These are phyloP conservation scores for Erythrophleum fordii DNA, from an alignment of 306 rosid genomes.

Conservation along the genomic window DNA sequence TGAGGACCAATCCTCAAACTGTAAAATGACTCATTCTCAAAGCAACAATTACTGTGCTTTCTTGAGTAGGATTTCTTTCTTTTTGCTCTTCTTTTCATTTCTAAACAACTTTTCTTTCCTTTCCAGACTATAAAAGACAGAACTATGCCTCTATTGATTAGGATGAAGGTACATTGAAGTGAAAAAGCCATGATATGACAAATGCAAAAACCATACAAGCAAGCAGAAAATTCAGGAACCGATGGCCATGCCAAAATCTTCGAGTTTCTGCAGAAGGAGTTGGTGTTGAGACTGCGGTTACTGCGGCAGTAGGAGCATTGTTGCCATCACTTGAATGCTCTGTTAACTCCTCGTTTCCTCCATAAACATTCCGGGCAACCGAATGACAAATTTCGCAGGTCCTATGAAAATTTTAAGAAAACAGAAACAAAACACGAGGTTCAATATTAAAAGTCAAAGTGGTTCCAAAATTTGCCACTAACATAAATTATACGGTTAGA, in stretches of 20 bases:
- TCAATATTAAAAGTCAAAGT: not conserved
- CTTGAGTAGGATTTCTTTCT: not conserved
- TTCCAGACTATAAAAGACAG: not conserved
- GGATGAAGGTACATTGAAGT: constrained; percentile 71
- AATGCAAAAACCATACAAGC: constrained; percentile 94
- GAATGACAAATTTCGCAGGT: constrained; percentile 90
- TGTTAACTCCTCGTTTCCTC: constrained; percentile 59
- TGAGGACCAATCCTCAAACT: constrained; percentile 22
- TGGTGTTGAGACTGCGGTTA: constrained; percentile 49
- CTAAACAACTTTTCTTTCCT: constrained; percentile 22
- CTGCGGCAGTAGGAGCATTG: constrained; percentile 46
- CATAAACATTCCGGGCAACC: constrained; percentile 65
- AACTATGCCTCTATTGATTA: constrained; percentile 25
- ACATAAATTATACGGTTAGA: not conserved
- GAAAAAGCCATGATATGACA: constrained; percentile 90
- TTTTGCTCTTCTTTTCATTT: not conserved
- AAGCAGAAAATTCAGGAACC: constrained; percentile 82
- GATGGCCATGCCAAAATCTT: constrained; percentile 83
- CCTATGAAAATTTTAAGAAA: constrained; percentile 47
- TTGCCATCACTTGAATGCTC: constrained; percentile 57
- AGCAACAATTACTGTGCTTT: constrained; percentile 23
- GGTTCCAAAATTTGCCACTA: not conserved
- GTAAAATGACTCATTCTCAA: constrained; percentile 6
- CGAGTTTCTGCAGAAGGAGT: constrained; percentile 51
- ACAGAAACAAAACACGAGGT: not conserved